Percentiles rank a stretch among this genome's conserved stretches.
These are phyloP conservation scores for Pythium volutum DNA, from an alignment of 352 stramenopile genomes.

Conservation along the genomic window DNA sequence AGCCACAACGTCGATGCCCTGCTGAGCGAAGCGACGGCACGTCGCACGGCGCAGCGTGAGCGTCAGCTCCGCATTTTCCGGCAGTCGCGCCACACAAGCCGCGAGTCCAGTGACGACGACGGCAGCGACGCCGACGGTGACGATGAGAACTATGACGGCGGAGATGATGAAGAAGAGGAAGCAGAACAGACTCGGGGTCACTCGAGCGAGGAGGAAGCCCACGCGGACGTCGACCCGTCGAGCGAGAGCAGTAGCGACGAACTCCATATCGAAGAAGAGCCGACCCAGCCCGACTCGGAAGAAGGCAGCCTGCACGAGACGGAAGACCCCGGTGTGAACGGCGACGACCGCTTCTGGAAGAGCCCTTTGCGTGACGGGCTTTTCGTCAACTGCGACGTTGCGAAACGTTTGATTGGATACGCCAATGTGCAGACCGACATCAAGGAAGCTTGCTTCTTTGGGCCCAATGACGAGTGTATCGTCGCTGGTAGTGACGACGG, in stretches of 20 bases:
- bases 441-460: constrained; percentile 88
- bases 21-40: neutral
- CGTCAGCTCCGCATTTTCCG: constrained; percentile 17
- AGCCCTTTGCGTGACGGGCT: constrained; percentile 34
- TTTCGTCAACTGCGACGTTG: constrained; percentile 57
- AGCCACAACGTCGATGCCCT: constrained; percentile 37
- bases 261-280: constrained; percentile 14
- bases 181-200: too few relatives aligned
- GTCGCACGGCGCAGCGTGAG: constrained; percentile 3
- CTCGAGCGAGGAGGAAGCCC: constrained; percentile 4
- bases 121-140: constrained; percentile 29
- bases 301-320: constrained; percentile 12
- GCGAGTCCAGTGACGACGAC: constrained; percentile 22
- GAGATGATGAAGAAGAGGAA: constrained; percentile 1
- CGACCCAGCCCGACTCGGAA: constrained; percentile 16
- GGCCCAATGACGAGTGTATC: constrained; percentile 81
- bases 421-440: constrained; percentile 90
- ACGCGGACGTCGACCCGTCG: neutral
- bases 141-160: constrained; percentile 22
- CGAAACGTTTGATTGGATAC: constrained; percentile 80
- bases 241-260: constrained; percentile 17
- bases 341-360: constrained; percentile 44
- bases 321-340: neutral
- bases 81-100: neutral
- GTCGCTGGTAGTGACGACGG: constrained; percentile 87